Base-by-base conservation (phyloP, 768 basidiomycete species). In the Lyophyllum atratum region DNA sequence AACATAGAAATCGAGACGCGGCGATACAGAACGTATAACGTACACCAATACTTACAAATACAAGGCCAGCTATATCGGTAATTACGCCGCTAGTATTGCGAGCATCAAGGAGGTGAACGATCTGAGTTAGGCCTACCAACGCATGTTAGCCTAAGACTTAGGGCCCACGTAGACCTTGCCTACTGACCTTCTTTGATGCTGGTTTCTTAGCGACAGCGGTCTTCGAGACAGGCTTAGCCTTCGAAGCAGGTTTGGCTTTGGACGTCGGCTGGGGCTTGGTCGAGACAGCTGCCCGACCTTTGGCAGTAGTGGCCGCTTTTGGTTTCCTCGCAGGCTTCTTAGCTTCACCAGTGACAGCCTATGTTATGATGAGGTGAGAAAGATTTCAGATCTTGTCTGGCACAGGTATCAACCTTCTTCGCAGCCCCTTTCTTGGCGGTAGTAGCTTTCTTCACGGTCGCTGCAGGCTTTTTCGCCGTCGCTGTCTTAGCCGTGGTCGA, bases 361-460 rank as follows among this genome's bases (percentile, higher is more conserved):
- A 53, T 17, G 44, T 31, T 9, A 34, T 14, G 29, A 22, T 9
- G 43, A 28, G 29, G 40, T 50, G 48, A 49, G 28, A 6, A 34
- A 44, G 19, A n/a, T 22, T 12, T 25, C 37, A 7, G 48, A n/a
- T 5, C 0, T 19, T 0, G 3, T 1, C 12, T 26, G 24, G 46
- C 24, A 17, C 29, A 15, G 17, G 21, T 0, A 59, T 62, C 34
- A 43, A 85, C 87, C 81, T 87, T 89, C 81, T 89, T 89, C 8
- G 77, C 80, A 3, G 74, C 49, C 44, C 78, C 82, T 54, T 79
- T 79, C 70, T 76, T 80, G 37, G 75, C 70, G 22, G 78, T 55
- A 3, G 73, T 56, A 8, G 62, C 54, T 34, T 74, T 75, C 64
- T 67, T 72, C 12, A 64, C 25, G 2, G 56, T 43, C 11, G 63